Conservation (phyloP, 1,139 yeast genomes). For the Debaryomyces singareniensis region DNA sequence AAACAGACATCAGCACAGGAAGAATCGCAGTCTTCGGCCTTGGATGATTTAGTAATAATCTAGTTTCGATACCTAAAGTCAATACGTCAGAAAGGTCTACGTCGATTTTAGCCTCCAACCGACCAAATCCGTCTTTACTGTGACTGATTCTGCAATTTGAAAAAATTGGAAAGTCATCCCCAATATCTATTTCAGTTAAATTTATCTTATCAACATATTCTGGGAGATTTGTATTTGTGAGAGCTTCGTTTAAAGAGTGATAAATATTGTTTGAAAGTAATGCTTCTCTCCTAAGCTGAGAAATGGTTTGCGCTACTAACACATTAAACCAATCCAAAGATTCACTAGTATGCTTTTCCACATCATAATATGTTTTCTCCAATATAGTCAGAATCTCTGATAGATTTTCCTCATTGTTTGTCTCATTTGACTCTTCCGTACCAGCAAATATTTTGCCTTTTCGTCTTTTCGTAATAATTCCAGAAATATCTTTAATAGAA, state of each 20-base stretch:
- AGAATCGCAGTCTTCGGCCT: conserved; percentile 76
- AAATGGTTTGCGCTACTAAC: conserved; percentile 81
- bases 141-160: conserved; percentile 84
- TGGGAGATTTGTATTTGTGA: conserved; percentile 52
- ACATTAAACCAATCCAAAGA: conserved; percentile 97
- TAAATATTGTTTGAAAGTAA: conserved; percentile 76
- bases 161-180: conserved; percentile 92
- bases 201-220: conserved; percentile 73
- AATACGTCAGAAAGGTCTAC: conserved; percentile 87
- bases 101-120: conserved; percentile 87
- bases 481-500: conserved; percentile 26
- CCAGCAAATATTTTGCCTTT: conserved; percentile 7
- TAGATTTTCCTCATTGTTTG: conserved; percentile 20
- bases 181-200: conserved; percentile 85
- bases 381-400: conserved; percentile 42
- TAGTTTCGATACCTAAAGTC: conserved; percentile 85
- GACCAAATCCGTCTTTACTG: conserved; percentile 39
- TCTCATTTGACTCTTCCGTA: conserved; percentile 12
- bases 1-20: conserved; percentile 78
- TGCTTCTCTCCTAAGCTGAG: conserved; percentile 85
- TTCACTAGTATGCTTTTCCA: conserved; percentile 79
- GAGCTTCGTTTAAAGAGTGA: conserved; percentile 59
- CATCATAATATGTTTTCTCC: conserved; percentile 91
- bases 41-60: conserved; percentile 76
- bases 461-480: conserved; percentile 32